These are phyloP conservation scores for Tetrapisispora nanseiensis DNA, from an alignment of 805 yeast species.

Conservation along the genomic window DNA sequence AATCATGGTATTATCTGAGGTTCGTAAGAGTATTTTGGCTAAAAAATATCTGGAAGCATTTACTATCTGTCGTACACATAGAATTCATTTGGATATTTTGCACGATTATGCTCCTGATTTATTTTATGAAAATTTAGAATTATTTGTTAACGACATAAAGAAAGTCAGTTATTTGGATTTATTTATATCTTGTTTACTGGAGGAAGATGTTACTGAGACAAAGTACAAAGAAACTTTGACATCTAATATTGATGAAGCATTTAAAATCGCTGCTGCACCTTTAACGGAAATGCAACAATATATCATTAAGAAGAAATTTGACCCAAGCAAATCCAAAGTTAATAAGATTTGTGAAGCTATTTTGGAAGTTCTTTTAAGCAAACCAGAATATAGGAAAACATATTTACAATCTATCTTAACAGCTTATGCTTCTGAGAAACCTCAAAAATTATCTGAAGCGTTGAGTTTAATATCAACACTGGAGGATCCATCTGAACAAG, in stretches of 20 bases:
- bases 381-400: constrained; percentile 41
- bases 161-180: constrained; percentile 72
- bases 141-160: constrained; percentile 60
- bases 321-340: constrained; percentile 45
- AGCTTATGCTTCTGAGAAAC: constrained; percentile 84
- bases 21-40: constrained; percentile 55
- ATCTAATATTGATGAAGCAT: constrained; percentile 19
- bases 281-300: constrained; percentile 33
- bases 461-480: constrained; percentile 50
- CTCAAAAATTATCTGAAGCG: constrained; percentile 76
- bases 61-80: constrained; percentile 73
- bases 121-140: constrained; percentile 53
- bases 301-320: constrained; percentile 33
- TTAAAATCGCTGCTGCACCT: constrained; percentile 25
- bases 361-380: constrained; percentile 41
- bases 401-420: constrained; percentile 76
- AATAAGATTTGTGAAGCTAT: constrained; percentile 70
- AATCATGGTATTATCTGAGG: constrained; percentile 79
- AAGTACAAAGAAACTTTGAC: constrained; percentile 69
- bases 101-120: constrained; percentile 76
- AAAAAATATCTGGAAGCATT: constrained; percentile 66
- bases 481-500: constrained; percentile 40
- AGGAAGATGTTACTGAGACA: constrained; percentile 74
- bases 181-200: constrained; percentile 75
- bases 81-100: constrained; percentile 82